Evolutionary conservation across 371 early-diverging fungal genomes (phyloP), one percentile per base, ranked within the genome.

Genomic region (Mortierella sp.): DNA sequence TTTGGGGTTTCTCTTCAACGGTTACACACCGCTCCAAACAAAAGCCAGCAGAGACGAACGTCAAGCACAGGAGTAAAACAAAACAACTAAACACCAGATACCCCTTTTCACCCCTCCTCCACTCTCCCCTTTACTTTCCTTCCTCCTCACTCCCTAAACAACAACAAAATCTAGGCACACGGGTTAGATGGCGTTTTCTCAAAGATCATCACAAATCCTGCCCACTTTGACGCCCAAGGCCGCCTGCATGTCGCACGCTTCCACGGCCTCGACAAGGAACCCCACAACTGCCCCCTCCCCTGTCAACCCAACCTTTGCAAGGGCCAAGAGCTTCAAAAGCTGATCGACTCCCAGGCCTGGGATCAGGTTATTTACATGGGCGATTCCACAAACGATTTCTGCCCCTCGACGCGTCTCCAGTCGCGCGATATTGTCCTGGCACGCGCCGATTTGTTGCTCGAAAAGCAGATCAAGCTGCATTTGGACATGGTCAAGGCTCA

Each of bases 301-400:
- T 96, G 96, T 74, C 87, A 92, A 3, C 83, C 90, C 26, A 96
- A 96, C 77, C 88, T 96, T 24, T 96, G 96, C 81, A 96, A 96
- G 87, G 96, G 94, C 84, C 77, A 71, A 9, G 82, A 83, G 73
- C 37, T 87, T 19, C 82, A 87, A 61, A 80, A 78, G 44, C 37
- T 87, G 74, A 87, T 87, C n/a, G 79, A 82, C 70, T 48, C 75
- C 5, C 72, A 79, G 5, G 2, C 73, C 0, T 92, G 90, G 82
- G 88, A 90, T 31, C 78, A 88, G 34, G 83, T 93, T 43, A 59
- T 93, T 13, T 94, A 93, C 71, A 90, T 88, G 76, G 94, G 94
- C 11, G 94, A 94, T 73, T 92, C 93, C 0, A 82, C 88, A 31
- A 94, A 94, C 72, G 94, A 94, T 74, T 90, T 89, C 76, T 94